Evolutionary conservation across 1,284 basidiomycete genomes (phyloP).

Genomic region (Trametes pubescens): DNA sequence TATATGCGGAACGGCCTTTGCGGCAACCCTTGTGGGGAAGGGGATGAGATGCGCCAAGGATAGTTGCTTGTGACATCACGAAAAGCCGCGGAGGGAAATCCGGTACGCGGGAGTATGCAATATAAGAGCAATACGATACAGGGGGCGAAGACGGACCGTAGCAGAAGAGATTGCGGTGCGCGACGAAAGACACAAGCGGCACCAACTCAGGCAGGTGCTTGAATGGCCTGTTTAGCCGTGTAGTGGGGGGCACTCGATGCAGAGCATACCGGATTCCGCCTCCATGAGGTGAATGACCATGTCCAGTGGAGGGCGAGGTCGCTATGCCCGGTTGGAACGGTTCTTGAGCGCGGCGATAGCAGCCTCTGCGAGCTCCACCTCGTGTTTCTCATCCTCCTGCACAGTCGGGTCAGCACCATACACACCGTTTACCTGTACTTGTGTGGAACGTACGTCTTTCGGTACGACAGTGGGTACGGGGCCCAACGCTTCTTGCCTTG

Average conservation of each 20-base stretch:
- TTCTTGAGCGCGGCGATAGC: conserved; percentile 32
- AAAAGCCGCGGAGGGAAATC: neutral
- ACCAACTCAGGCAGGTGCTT: neutral
- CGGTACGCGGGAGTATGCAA: conserved; percentile 2
- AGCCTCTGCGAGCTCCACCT: conserved; percentile 35
- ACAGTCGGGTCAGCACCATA: too few relatives aligned
- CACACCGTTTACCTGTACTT: neutral
- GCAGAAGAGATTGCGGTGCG: neutral
- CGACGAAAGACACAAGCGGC: neutral
- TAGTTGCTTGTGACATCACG: neutral
- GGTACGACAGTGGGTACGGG: neutral
- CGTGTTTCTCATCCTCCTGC: conserved; percentile 31
- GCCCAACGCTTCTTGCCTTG: conserved; percentile 24
- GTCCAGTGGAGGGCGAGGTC: neutral
- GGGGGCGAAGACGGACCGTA: neutral
- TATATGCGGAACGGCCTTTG: too few relatives aligned
- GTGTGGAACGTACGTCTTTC: conserved; percentile 17
- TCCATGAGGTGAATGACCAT: neutral
- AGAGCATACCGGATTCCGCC: neutral
- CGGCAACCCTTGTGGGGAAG: neutral
- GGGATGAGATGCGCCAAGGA: too few relatives aligned
- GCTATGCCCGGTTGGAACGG: conserved; percentile 20
- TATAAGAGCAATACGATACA: conserved; percentile 12
- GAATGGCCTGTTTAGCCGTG: neutral
- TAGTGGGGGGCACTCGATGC: neutral